Evolutionary conservation across 768 basidiomycete species (phyloP), one percentile per base, ranked within the genome.

Genomic region (Hygrocybe punicea): DNA sequence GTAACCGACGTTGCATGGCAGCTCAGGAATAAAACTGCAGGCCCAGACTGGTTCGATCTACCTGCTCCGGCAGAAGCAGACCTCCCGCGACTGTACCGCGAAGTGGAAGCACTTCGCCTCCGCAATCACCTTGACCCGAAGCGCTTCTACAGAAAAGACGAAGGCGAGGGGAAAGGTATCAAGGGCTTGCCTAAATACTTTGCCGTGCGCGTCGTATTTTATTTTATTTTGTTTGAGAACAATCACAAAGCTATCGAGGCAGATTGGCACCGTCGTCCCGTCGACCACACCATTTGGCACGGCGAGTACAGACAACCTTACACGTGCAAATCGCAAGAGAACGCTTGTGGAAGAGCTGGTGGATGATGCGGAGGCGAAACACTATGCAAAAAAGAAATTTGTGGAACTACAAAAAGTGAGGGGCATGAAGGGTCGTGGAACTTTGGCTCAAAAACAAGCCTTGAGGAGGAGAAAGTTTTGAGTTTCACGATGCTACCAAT

Each of bases 341-440:
- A 91, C 87, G 4, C 72, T 94, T 46, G 89, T 97, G 21, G 92
- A 94, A 59, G 93, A 95, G 65, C 78, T 96, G 35, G 84, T 95
- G 51, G 90, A 90, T 63, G 93, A 95, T 73, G 86, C 90, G 2
- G 89, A 93, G 71, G 83, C 90, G 24, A 84, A 84, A 68, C 80
- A 86, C 58, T 94, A 94, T 67, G 88, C 93, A n/a, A 94, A 94
- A 76, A 85, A 82, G 76, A 95, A 95, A 75, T 94, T 93, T 72
- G 82, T 83, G 59, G 89, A 91, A 52, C 72, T 93, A 47, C 87
- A 91, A 72, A 67, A 70, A 5, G 81, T 84, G 42, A 80, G 86
- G 63, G 85, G 82, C 17, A 84, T 84, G 14, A 84, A 76, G 64
- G 91, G 91, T 7, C 81, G 80, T 61, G 85, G 84, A 51, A 92